Percentiles rank a stretch among this genome's conserved stretches.
Conservation (phyloP, 2,329 filamentous ascomycete species). For the Penicillium sp. region DNA sequence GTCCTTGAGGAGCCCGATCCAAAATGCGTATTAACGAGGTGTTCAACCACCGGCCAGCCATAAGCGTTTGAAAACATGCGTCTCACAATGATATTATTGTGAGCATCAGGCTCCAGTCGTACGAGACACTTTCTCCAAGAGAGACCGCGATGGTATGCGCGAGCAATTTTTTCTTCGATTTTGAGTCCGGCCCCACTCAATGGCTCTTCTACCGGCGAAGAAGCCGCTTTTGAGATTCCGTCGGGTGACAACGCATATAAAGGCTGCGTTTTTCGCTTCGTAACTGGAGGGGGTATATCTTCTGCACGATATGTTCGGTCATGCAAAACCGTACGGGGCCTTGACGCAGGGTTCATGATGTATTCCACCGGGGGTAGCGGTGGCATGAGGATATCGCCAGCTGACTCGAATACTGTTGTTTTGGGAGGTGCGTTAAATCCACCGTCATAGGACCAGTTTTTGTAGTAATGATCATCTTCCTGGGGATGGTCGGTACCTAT, state of each 20-base stretch:
- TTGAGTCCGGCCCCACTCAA: constrained; percentile 63
- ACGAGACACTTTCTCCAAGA: constrained; percentile 98
- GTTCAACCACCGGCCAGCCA: constrained; percentile 95
- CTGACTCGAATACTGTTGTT: constrained; percentile 94
- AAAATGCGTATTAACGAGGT: constrained; percentile 94
- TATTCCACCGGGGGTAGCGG: constrained; percentile 82
- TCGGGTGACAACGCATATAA: constrained; percentile 28
- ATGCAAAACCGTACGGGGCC: constrained; percentile 92
- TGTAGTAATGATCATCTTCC: constrained; percentile 45
- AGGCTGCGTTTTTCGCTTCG: constrained; percentile 48
- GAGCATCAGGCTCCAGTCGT: constrained; percentile 91
- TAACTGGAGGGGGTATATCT: constrained; percentile 84
- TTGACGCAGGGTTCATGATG: constrained; percentile 78
- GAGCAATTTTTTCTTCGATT: constrained; percentile 96
- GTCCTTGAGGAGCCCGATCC: constrained; percentile 51
- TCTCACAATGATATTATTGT: constrained; percentile 97
- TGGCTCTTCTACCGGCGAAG: constrained; percentile 16
- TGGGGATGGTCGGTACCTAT: constrained; percentile 7
- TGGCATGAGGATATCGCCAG: constrained; percentile 88
- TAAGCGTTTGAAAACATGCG: constrained; percentile 97
- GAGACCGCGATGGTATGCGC: constrained; percentile 88
- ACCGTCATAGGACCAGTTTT: constrained; percentile 57
- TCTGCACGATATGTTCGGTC: constrained; percentile 92
- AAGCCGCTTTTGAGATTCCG: constrained; percentile 23
- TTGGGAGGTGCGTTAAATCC: constrained; percentile 74